These are phyloP conservation scores for Linnemannia exigua DNA, from an alignment of 192 early-diverging fungal species.

Conservation along the genomic window DNA sequence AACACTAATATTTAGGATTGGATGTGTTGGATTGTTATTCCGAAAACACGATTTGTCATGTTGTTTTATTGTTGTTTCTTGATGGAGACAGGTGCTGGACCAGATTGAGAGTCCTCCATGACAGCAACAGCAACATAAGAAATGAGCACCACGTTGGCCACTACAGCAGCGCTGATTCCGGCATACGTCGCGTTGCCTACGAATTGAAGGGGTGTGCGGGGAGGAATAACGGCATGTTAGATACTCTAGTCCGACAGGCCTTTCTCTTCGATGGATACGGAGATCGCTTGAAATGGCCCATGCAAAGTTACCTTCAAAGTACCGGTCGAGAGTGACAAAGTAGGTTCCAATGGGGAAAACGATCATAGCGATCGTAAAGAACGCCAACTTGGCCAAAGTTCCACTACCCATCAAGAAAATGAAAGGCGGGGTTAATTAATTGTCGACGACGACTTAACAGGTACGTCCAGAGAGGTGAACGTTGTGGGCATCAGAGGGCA, in stretches of 20 bases:
- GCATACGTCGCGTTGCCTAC: slow-evolving; percentile 69
- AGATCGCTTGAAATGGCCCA: background rate
- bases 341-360: slow-evolving; percentile 58
- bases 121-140: slow-evolving; percentile 60
- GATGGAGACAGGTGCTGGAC: slow-evolving; percentile 18
- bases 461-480: no score
- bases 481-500: background rate
- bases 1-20: background rate
- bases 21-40: no score
- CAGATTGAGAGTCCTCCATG: slow-evolving; percentile 55
- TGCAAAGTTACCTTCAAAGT: slow-evolving; percentile 58
- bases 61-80: slow-evolving; percentile 50
- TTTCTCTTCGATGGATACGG: background rate
- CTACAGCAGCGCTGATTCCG: slow-evolving; percentile 61
- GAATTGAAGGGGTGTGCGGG: background rate
- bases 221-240: background rate
- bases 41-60: no score
- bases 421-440: no score
- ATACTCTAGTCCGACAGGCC: background rate
- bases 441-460: background rate
- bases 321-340: slow-evolving; percentile 46
- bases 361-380: slow-evolving; percentile 62
- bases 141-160: slow-evolving; percentile 65
- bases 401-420: background rate
- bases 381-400: slow-evolving; percentile 55